A percentile compares a stretch with the other conserved stretches of the same genome.
Evolutionary conservation across 306 rosid species (phyloP).

Genomic region (Sindora glabra): DNA sequence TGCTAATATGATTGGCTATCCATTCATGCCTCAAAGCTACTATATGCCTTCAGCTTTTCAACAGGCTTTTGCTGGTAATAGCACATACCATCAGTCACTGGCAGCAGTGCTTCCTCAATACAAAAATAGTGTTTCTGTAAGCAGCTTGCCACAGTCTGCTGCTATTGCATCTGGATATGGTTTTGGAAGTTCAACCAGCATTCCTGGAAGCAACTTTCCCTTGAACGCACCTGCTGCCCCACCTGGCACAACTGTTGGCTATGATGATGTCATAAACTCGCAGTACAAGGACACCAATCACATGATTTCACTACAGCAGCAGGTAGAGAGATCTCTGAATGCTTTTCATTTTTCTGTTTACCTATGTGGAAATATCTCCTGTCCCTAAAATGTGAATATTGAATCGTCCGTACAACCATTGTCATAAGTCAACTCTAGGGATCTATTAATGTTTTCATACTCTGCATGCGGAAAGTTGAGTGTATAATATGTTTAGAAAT

Average conservation of each 20-base stretch:
- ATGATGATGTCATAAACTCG: slow-evolving; percentile 77
- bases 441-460: neutral
- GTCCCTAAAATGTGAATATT: too few species aligned
- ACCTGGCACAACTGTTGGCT: slow-evolving; percentile 68
- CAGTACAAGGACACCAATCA: slow-evolving; percentile 87
- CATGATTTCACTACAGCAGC: slow-evolving; percentile 89
- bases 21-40: slow-evolving; percentile 95
- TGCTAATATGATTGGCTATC: slow-evolving; percentile 92
- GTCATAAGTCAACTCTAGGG: too few species aligned
- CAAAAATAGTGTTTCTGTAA: slow-evolving; percentile 88
- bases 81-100: slow-evolving; percentile 89
- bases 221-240: slow-evolving; percentile 70
- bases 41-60: slow-evolving; percentile 98
- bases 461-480: slow-evolving; percentile 7
- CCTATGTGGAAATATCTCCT: too few species aligned
- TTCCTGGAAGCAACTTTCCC: slow-evolving; percentile 91
- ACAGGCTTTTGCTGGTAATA: slow-evolving; percentile 89
- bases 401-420: too few species aligned
- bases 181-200: slow-evolving; percentile 74
- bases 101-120: slow-evolving; percentile 95
- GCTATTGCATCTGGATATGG: slow-evolving; percentile 87
- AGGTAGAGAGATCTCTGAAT: slow-evolving; percentile 35
- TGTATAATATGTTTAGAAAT: too few species aligned
- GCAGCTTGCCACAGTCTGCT: slow-evolving; percentile 94
- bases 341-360: neutral